Evolutionary conservation across 495 filamentous ascomycete species (phyloP), one percentile per base, ranked within the genome.

Genomic region (Daldinia caldariorum): DNA sequence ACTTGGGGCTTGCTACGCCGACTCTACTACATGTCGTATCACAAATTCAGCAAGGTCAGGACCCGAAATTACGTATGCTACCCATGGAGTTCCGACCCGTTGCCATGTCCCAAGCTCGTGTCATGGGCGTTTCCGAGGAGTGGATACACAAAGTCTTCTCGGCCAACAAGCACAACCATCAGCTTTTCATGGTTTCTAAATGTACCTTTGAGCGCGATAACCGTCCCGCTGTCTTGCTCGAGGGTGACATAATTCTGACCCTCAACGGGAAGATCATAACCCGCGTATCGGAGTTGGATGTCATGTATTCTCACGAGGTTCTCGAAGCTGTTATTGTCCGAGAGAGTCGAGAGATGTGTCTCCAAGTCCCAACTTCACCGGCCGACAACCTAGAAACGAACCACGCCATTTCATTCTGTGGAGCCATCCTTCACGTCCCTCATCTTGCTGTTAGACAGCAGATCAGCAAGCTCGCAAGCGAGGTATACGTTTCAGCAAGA

Each of bases 121-220:
- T 97, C 66, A 98, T 99, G 96, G 96, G 96, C 34, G 93, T 97
- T 6, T 91, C 91, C 0, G 94, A 97, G 73, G 91, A 96, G 55
- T 97, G 95, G 96, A 97, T 98, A 70, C 84, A 91, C 67, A 89
- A 91, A 79, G 94, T 97, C 22, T 89, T 94, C 37, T 78, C 87
- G 58, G 91, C 93, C 58, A 97, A 97, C 73, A 91, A 92, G 8
- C 89, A 94, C 16, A 90, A 91, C 57, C 95, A 99, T 77, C 95
- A 98, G 79, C 87, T 99, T 20, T 99, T 99, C 83, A 96, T 99
- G 92, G 91, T 99, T 29, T 93, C 94, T 66, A 99, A 99, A 81
- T 78, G 83, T 56, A 86, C 84, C 10, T 87, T 86, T 68, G 85
- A 87, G 78, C 80, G 85, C 8, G 73, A 73, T 45, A 87, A 94